Base-by-base conservation (phyloP, 2,329 filamentous ascomycete species). In the Rhynchosporium secalis region DNA sequence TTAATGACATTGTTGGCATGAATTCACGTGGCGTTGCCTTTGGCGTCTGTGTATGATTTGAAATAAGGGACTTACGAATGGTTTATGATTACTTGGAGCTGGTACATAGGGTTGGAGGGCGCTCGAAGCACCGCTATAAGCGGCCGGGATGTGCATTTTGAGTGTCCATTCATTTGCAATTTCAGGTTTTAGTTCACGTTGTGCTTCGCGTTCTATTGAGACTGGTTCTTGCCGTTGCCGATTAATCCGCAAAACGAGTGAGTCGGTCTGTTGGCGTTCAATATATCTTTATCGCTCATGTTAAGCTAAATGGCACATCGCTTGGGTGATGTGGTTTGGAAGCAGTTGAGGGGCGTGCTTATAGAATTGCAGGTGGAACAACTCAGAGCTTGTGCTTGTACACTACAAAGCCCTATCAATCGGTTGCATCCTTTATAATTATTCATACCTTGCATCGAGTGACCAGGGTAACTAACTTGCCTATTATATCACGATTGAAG, bases 1-100 rank as follows among this genome's bases (percentile, higher is more conserved):
- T 56, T 45, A 51, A 61, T 55, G 48, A 61, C 41, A 20, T 31
- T 26, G 36, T 40, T 58, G 20, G 36, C 6, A 54, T 15, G 33
- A 9, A 3, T 29, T 1, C 9, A 13, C 26, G n/a, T 33, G 51
- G 36, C 36, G 36, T 7, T 20, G 49, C 38, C 31, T 3, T 52
- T 43, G 7, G 41, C 7, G 28, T 13, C 29, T 36, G 28, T 6
- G 13, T 51, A 33, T 6, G 49, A 28, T 52, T 15, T 20, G 20
- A 20, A 20, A 51, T 20, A 26, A 20, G 15, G 20, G 43, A n/a
- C 9, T n/a, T 26, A 40, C 26, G 9, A 15, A 12, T 29, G 33
- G 8, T 41, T 41, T 8, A 40, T 38, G 9, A n/a, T 26, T 52
- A n/a, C 49, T 28, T 40, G 31, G 31, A 26, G 4, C 7, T 38